These are phyloP conservation scores for Microbotryum intermedium DNA, from an alignment of 1,284 basidiomycete species.

Conservation along the genomic window DNA sequence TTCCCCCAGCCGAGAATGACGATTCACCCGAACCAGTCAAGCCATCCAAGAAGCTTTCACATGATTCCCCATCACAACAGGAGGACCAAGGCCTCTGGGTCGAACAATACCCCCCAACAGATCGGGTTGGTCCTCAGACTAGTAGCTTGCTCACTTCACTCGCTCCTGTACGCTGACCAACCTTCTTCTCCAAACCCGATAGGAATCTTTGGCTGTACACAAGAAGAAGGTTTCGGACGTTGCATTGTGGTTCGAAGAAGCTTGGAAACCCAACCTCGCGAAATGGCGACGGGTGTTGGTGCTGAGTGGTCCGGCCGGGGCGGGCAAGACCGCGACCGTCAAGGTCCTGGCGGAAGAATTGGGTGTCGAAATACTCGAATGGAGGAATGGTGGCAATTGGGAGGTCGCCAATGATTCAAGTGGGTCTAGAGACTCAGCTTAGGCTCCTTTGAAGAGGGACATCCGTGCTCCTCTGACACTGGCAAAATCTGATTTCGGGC, in stretches of 20 bases:
- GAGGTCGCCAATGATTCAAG: background rate
- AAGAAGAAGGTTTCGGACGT: constrained; percentile 78
- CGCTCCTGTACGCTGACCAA: background rate
- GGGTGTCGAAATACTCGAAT: constrained; percentile 74
- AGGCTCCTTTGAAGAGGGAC: background rate
- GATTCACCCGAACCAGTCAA: constrained; percentile 5
- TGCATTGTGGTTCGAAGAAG: constrained; percentile 72
- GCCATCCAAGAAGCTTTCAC: constrained; percentile 3
- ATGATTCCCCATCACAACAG: background rate
- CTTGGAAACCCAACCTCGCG: constrained; percentile 53
- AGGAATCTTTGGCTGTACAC: constrained; percentile 73
- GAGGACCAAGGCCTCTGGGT: constrained; percentile 5
- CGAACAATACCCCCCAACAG: constrained; percentile 43
- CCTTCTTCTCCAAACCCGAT: background rate
- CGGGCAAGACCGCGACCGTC: constrained; percentile 80
- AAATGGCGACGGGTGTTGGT: constrained; percentile 57
- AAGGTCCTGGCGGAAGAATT: constrained; percentile 66
- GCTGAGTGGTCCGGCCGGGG: constrained; percentile 80
- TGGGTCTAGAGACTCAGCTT: background rate
- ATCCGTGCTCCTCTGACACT: background rate
- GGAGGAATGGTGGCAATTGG: constrained; percentile 51
- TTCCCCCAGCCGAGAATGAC: constrained; percentile 8
- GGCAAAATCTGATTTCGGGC: background rate
- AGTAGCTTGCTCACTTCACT: background rate
- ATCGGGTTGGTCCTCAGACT: constrained; percentile 48